Conservation (phyloP, 441 rosid genomes). For the Raphanus hybrid region DNA sequence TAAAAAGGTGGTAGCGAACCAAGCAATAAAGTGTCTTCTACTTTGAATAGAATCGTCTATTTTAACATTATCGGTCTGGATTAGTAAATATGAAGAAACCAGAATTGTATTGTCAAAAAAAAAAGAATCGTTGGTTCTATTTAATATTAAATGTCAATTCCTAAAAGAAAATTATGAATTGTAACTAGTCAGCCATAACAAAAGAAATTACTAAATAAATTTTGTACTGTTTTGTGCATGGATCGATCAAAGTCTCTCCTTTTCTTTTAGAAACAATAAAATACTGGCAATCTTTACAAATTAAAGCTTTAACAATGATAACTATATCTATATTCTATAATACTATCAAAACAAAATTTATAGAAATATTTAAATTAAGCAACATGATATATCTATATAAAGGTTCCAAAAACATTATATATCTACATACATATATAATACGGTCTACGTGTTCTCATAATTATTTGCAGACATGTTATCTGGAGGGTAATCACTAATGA, state of each 20-base stretch:
- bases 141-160: background rate
- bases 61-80: background rate
- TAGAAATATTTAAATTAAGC: background rate
- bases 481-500: constrained; percentile 17
- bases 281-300: background rate
- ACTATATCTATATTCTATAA: background rate
- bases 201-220: background rate
- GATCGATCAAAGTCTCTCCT: background rate
- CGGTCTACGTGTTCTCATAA: constrained; percentile 14
- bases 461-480: constrained; percentile 14
- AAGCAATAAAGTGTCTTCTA: constrained; percentile 30
- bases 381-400: background rate
- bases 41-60: constrained; percentile 14
- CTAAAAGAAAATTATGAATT: background rate
- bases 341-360: background rate
- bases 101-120: background rate
- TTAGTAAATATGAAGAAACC: background rate
- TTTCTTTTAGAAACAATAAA: background rate
- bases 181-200: background rate
- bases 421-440: constrained; percentile 1
- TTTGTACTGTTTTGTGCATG: background rate
- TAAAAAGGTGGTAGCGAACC: constrained; percentile 26
- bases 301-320: background rate
- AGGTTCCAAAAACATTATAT: too few relatives aligned
- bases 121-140: background rate